Evolutionary conservation across 768 basidiomycete species (phyloP).

Genomic region (Podaxis pistillaris): DNA sequence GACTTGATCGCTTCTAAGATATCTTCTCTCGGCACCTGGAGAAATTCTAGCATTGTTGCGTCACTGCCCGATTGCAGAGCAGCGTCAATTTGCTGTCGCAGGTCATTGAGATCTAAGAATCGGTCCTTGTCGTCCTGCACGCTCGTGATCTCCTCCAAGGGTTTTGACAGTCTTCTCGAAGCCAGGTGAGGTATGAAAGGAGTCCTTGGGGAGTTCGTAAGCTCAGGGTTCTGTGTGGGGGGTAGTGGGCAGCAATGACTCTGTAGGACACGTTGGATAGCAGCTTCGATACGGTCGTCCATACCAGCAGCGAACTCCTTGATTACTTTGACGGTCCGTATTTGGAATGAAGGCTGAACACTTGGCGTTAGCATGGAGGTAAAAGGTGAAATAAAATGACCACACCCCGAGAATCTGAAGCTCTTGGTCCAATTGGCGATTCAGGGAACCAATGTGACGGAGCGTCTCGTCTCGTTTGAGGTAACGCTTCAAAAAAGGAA

Average conservation of each 20-base stretch:
- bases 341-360: slow-evolving; percentile 31
- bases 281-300: slow-evolving; percentile 39
- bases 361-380: background rate
- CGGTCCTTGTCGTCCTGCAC: slow-evolving; percentile 13
- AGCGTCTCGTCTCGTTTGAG: slow-evolving; percentile 71
- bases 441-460: slow-evolving; percentile 49
- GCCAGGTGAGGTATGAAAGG: slow-evolving; percentile 8
- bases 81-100: slow-evolving; percentile 78
- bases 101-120: slow-evolving; percentile 76
- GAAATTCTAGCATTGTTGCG: slow-evolving; percentile 55
- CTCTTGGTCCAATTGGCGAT: slow-evolving; percentile 54
- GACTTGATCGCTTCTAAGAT: slow-evolving; percentile 81
- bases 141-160: slow-evolving; percentile 8
- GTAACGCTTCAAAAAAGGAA: slow-evolving; percentile 79
- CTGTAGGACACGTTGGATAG: slow-evolving; percentile 36
- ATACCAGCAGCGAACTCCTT: slow-evolving; percentile 29
- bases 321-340: slow-evolving; percentile 52
- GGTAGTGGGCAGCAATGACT: slow-evolving; percentile 26
- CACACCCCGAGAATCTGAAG: slow-evolving; percentile 55
- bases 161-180: background rate
- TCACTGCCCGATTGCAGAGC: slow-evolving; percentile 74
- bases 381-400: background rate
- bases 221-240: background rate
- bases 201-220: slow-evolving; percentile 7
- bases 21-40: slow-evolving; percentile 62